Base-by-base conservation (phyloP, 2,329 filamentous ascomycete species). In the Cladosporium sp. region DNA sequence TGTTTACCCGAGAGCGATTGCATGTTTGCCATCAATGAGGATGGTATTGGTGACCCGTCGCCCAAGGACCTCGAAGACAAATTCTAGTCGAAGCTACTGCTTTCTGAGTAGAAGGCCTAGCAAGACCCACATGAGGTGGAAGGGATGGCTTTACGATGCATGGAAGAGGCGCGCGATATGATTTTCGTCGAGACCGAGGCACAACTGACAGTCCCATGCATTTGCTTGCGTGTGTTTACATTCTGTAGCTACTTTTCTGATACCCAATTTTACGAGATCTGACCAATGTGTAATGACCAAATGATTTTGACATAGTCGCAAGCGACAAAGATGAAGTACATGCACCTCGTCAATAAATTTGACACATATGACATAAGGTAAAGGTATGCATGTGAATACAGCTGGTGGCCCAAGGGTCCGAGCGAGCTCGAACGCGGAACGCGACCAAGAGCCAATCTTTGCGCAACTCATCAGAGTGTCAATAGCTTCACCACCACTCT, bases 1-100 rank as follows among this genome's bases (percentile, higher is more conserved):
- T 99, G 94, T 74, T 78, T 99, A 63, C 94, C 94, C 0, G 94
- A 99, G 77, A 95, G 91, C 67, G 95, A 99, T 73, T 96, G 91
- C 70, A 76, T 97, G 66, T 99, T 99, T 76, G 93, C 94, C 47
- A 99, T 99, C 72, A 91, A 90, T 58, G 95, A 97, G 74, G 91
- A 97, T 71, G 94, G 94, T 42, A 99, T 99, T 69, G 91, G 91
- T 25, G 94, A 99, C 71, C 94, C 94, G 44, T 90, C 88, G 59
- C 93, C 94, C 45, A 99, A 99, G 79, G 94, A 99, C 68, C 75
- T 93, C 71, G 93, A 97, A 71, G 96, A 95, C 75, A 88, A 91
- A 37, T 71, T 45, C 8, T 45, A 45, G 24, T 45, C 24, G 12
- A 39, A 39, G 36, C 36, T 5, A 2, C 6, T 6, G 36, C 36